Base-by-base conservation (phyloP, 371 early-diverging fungal species). In the Smittium mucronatum region DNA sequence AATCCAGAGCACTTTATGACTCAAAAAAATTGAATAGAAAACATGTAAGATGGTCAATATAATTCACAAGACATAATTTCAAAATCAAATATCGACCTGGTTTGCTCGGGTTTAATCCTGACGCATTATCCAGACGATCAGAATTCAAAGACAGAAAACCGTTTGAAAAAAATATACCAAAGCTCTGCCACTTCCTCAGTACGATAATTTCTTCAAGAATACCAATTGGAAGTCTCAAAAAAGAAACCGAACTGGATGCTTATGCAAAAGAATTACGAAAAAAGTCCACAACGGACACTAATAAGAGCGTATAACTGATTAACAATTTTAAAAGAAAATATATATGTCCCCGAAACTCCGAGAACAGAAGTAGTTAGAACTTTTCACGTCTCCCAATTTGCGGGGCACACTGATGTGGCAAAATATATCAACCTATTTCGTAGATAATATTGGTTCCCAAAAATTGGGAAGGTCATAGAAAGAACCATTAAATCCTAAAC, bases 281-380 rank as follows among this genome's bases (percentile, higher is more conserved):
- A 61, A 61, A 11, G 63, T 61, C 32, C 11, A 61, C 15, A 16
- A 33, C 28, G 5, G 32, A 61, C 16, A 61, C 63, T 11, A n/a
- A 61, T 61, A 61, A 61, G 32, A 61, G n/a, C n/a, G n/a, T 5
- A 28, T 61, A 33, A 61, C 16, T 5, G 63, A 11, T 15, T 61
- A 5, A 33, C n/a, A 5, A 30, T 30, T n/a, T 11, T 11, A 2
- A 34, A 34, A 16, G 30, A 67, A 11, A 67, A 67, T 5, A 28
- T 67, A 61, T 67, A 67, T 67, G 63, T 61, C 5, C 63, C 63
- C 11, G 63, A 61, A 28, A 33, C 11, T 30, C 32, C n/a, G 5
- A 5, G 32, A 5, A 28, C 30, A 28, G 67, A 36, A 31, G 63
- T 28, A 15, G 25, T 67, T 11, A 36, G 34, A 67, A 11, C 29